phyloP scores from a whole-genome alignment of 2,329 filamentous ascomycete genomes.

The Bipolaris victoriae region DNA sequence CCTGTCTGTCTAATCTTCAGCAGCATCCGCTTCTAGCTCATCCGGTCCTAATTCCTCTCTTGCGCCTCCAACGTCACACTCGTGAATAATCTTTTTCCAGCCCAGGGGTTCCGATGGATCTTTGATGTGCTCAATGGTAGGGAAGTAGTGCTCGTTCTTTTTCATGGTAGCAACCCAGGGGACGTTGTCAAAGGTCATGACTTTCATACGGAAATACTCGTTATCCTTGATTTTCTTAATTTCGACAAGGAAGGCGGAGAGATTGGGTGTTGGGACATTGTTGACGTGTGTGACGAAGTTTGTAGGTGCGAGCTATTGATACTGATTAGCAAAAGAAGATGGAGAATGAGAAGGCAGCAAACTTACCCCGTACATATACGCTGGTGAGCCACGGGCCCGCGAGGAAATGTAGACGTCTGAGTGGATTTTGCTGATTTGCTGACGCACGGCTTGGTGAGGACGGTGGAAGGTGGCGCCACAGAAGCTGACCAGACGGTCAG shows the following conservation, averaged over 20 bases:
- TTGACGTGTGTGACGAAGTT: constrained; percentile 99
- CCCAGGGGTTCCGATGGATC: constrained; percentile 59
- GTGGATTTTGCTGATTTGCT: constrained; percentile 96
- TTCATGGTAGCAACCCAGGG: constrained; percentile 99
- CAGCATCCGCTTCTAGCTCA: constrained; percentile 37
- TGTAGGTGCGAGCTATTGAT: constrained; percentile 82
- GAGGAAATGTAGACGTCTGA: constrained; percentile 96
- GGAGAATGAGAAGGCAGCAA: constrained; percentile 4
- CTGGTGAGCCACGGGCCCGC: constrained; percentile 54
- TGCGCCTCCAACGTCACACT: constrained; percentile 52
- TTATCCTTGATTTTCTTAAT: constrained; percentile 92
- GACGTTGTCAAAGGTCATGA: constrained; percentile 98
- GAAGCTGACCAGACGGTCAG: constrained; percentile 88
- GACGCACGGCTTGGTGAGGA: constrained; percentile 93
- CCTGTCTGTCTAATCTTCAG: constrained; percentile 20
- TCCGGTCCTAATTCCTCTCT: constrained; percentile 39
- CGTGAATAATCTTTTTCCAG: constrained; percentile 64
- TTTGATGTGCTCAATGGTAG: constrained; percentile 69
- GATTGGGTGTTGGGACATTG: constrained; percentile 79
- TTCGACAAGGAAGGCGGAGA: constrained; percentile 79
- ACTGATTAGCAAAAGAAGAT: constrained; percentile 49
- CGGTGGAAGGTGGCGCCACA: constrained; percentile 93
- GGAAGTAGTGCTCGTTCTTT: constrained; percentile 97
- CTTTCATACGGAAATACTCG: constrained; percentile 94
- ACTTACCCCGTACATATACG: constrained; percentile 47